Base-by-base conservation (phyloP, 176 grass and related monocot species). In the Eleusine indica region DNA sequence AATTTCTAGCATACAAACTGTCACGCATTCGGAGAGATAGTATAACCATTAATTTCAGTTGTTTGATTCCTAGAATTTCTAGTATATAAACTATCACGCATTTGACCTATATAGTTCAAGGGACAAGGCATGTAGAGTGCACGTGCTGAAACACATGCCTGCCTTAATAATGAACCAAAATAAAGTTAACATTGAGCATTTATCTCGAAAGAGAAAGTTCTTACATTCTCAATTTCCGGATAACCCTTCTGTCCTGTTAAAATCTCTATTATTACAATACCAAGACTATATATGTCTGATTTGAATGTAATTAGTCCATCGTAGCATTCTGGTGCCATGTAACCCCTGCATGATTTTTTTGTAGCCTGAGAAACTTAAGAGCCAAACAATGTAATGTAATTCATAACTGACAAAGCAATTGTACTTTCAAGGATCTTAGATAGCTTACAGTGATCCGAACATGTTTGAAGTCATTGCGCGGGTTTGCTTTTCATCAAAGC, bases 211-310 rank as follows among this genome's bases (percentile, higher is more conserved):
- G 18, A 28, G 22, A 29, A 8, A 22, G 53, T 12, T 29, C 60
- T 65, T 32, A 65, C 62, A 65, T 65, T 32, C 10, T 65, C 28
- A 32, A 32, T 65, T 3, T 65, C 62, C 30, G 62, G 22, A 65
- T 15, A 65, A 2, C 11, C 62, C 28, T 65, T 65, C 4, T 65
- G 62, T 30, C 62, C 62, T 32, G 25, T 65, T 11, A 65, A 65
- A 32, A 65, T 65, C 62, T 65, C 62, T 14, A 65, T 32, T 12
- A 65, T 65, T 65, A 65, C 32, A 65, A 65, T 28, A 65, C 62
- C 25, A 32, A 65, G 62, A 65, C 62, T 65, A 65, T 65, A 65
- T 14, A 65, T 65, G 62, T 65, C 62, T 65, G 62, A 65, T 28
- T 65, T 65, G 62, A 32, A 30, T 32, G 62, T 65, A 9, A 65